A percentile compares a stretch with the other conserved stretches of the same genome.
Conservation (phyloP, 2,329 filamentous ascomycete species). For the Alternaria sp. region DNA sequence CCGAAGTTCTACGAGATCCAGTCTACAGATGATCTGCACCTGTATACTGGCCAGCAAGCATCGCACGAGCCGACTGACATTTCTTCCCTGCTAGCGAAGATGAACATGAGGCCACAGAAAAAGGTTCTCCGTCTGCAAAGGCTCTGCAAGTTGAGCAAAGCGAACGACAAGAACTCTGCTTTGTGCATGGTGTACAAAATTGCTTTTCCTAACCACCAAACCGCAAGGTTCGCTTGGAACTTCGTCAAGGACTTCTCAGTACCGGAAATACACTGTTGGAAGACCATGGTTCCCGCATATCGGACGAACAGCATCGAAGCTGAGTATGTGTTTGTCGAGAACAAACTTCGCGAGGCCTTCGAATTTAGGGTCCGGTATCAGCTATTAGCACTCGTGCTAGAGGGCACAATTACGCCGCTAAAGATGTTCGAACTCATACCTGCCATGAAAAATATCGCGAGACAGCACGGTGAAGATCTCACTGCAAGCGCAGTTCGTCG, state of each 20-base stretch:
- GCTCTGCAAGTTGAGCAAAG: conserved; percentile 48
- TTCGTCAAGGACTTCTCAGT: conserved; percentile 38
- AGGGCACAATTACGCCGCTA: conserved; percentile 32
- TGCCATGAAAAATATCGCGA: conserved; percentile 41
- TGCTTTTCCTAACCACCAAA: conserved; percentile 27
- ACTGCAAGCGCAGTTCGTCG: conserved; percentile 73
- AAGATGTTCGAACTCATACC: conserved; percentile 26
- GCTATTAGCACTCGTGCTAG: conserved; percentile 36
- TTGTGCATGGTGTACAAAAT: conserved; percentile 63
- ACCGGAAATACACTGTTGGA: conserved; percentile 24
- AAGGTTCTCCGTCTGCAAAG: conserved; percentile 32
- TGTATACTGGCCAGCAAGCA: conserved; percentile 24
- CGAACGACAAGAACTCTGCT: conserved; percentile 53
- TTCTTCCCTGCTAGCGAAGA: conserved; percentile 3
- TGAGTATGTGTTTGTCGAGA: conserved; percentile 66
- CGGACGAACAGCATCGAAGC: conserved; percentile 64
- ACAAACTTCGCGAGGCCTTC: conserved; percentile 55
- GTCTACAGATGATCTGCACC: conserved; percentile 29
- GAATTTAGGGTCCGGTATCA: conserved; percentile 34
- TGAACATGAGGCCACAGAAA: conserved; percentile 12
- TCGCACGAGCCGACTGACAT: background rate
- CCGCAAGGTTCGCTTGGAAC: conserved; percentile 47
- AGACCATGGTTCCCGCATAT: conserved; percentile 57
- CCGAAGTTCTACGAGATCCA: conserved; percentile 52
- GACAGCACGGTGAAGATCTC: conserved; percentile 60